A percentile compares a stretch with the other conserved stretches of the same genome.
These are phyloP conservation scores for Suhomyces terraborum DNA, from an alignment of 1,139 yeast species.

Conservation along the genomic window DNA sequence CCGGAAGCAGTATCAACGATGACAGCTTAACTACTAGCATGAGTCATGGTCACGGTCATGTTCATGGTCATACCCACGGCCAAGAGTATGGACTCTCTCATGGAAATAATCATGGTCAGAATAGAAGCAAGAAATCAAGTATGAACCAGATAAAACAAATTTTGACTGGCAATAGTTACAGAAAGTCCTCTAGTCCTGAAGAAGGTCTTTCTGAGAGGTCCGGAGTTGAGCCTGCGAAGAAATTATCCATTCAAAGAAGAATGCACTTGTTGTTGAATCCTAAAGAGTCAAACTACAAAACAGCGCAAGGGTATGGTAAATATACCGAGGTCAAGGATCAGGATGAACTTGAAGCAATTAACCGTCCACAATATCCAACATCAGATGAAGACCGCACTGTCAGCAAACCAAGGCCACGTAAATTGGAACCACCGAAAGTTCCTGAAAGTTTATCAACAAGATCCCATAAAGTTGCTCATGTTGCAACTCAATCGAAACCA, in stretches of 20 bases:
- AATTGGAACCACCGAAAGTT: constrained; percentile 34
- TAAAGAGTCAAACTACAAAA: constrained; percentile 51
- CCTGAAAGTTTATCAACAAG: constrained; percentile 31
- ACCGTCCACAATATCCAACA: constrained; percentile 19
- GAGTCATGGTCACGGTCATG: constrained; percentile 1
- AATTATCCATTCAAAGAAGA: constrained; percentile 63
- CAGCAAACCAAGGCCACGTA: constrained; percentile 13
- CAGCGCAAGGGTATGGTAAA: constrained; percentile 78
- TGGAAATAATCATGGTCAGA: constrained; percentile 2
- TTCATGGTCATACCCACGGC: background rate
- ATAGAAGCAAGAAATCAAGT: constrained; percentile 39
- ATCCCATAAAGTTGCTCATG: background rate
- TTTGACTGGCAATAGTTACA: constrained; percentile 40
- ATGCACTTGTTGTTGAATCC: constrained; percentile 58
- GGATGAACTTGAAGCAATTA: constrained; percentile 46
- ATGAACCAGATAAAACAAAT: constrained; percentile 45
- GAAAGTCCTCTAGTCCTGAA: constrained; percentile 18
- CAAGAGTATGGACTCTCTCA: background rate
- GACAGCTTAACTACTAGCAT: constrained; percentile 15
- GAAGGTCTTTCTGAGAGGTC: constrained; percentile 2
- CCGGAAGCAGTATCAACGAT: constrained; percentile 35
- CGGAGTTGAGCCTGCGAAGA: constrained; percentile 20
- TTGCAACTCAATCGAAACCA: background rate
- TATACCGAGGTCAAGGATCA: constrained; percentile 53
- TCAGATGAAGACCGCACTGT: constrained; percentile 8